Percentiles rank a stretch among this genome's conserved stretches.
These are phyloP conservation scores for Halteria grandinella DNA, from an alignment of 73 alveolate species.

Conservation along the genomic window DNA sequence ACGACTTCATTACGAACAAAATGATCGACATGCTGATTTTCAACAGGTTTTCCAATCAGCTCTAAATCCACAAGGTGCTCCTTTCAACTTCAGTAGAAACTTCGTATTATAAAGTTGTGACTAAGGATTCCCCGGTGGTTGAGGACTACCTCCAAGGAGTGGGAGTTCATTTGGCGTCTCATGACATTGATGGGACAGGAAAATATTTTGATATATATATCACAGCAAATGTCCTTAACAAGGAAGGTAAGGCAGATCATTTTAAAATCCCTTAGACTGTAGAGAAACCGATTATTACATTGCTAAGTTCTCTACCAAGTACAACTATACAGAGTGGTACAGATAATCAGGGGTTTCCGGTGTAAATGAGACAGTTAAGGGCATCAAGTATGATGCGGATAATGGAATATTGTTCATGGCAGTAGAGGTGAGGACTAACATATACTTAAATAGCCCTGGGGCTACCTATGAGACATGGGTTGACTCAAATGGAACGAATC, in stretches of 20 bases:
- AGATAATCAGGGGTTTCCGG: constrained; percentile 8
- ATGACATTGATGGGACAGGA: constrained; percentile 2
- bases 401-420: constrained; percentile 8
- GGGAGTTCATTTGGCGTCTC: constrained; percentile 4
- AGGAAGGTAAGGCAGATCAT: background rate
- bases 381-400: constrained; percentile 19
- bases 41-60: background rate
- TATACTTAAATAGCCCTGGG: constrained; percentile 21
- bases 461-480: constrained; percentile 32
- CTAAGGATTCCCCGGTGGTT: background rate
- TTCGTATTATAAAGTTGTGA: constrained; percentile 19
- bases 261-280: background rate
- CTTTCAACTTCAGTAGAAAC: background rate
- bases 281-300: constrained; percentile 31
- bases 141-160: constrained; percentile 23
- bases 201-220: constrained; percentile 24
- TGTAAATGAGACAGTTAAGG: constrained; percentile 33
- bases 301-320: constrained; percentile 32
- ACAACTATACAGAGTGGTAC: constrained; percentile 45
- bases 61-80: background rate
- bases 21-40: constrained; percentile 19
- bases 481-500: constrained; percentile 6
- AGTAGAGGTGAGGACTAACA: constrained; percentile 17
- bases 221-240: constrained; percentile 24
- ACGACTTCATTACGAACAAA: background rate